A percentile compares a stretch with the other conserved stretches of the same genome.
Evolutionary conservation across 305 asterid species (phyloP).

Genomic region (Rubia tinctorum): DNA sequence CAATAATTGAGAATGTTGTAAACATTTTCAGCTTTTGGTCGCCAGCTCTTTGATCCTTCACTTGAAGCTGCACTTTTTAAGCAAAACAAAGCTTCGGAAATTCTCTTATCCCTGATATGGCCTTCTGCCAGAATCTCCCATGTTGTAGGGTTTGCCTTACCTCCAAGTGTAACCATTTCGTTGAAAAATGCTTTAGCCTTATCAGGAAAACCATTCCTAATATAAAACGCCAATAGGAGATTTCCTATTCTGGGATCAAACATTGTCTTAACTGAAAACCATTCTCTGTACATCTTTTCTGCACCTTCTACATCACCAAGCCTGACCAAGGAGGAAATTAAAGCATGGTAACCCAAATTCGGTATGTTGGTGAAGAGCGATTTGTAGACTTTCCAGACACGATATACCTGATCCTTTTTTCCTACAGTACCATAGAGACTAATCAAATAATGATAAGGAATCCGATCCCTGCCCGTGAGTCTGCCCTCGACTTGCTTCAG

Average conservation of each 20-base stretch:
- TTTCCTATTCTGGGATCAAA: constrained; percentile 80
- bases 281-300: constrained; percentile 65
- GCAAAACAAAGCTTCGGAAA: constrained; percentile 73
- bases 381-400: constrained; percentile 74
- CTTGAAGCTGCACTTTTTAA: constrained; percentile 53
- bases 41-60: constrained; percentile 68
- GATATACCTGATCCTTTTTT: constrained; percentile 63
- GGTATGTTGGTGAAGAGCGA: constrained; percentile 47
- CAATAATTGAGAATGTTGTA: constrained; percentile 47
- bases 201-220: constrained; percentile 52
- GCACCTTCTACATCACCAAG: constrained; percentile 71
- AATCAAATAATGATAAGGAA: constrained; percentile 74
- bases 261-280: constrained; percentile 56
- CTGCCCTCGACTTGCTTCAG: constrained; percentile 58
- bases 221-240: constrained; percentile 59
- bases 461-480: constrained; percentile 70
- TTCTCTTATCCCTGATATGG: constrained; percentile 47
- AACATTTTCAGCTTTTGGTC: constrained; percentile 57
- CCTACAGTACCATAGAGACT: constrained; percentile 69
- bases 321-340: constrained; percentile 65
- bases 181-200: constrained; percentile 55
- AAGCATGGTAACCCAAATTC: constrained; percentile 65
- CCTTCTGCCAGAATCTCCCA: constrained; percentile 86
- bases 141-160: constrained; percentile 65
- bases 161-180: constrained; percentile 66